Conservation (phyloP, 495 filamentous ascomycete genomes). For the Letharia lupina region DNA sequence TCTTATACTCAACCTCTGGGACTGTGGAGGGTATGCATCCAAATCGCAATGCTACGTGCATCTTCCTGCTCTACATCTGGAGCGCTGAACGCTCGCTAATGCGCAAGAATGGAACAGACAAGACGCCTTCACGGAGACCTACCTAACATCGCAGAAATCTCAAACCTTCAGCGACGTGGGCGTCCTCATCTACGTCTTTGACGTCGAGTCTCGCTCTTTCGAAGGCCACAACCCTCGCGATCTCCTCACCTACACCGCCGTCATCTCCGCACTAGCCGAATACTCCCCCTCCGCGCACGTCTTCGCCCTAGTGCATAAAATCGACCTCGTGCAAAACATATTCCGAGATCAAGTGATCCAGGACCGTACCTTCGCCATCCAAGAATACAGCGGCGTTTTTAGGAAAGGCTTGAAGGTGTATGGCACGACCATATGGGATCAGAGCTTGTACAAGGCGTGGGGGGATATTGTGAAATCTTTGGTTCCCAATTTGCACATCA, state of each 20-base stretch:
- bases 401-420: conserved; percentile 54
- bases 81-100: conserved; percentile 3
- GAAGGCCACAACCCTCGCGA: conserved; percentile 44
- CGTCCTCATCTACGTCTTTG: conserved; percentile 97
- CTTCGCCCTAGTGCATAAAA: conserved; percentile 94
- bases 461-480: conserved; percentile 92
- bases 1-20: conserved; percentile 93
- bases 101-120: conserved; percentile 47
- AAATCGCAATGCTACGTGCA: not conserved
- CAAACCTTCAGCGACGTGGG: conserved; percentile 96
- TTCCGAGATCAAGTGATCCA: conserved; percentile 73
- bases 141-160: conserved; percentile 82
- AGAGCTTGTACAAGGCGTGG: conserved; percentile 97
- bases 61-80: not conserved
- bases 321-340: conserved; percentile 85
- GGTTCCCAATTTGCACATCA: conserved; percentile 84
- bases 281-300: conserved; percentile 76
- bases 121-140: conserved; percentile 97
- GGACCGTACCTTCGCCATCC: conserved; percentile 64
- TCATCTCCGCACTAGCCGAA: conserved; percentile 76
- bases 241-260: conserved; percentile 76
- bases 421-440: conserved; percentile 96
- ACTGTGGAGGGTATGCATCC: conserved; percentile 72
- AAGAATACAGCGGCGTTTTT: conserved; percentile 65
- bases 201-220: conserved; percentile 91